Base-by-base conservation (phyloP, 352 stramenopile species). In the Thalassiosira hispida region DNA sequence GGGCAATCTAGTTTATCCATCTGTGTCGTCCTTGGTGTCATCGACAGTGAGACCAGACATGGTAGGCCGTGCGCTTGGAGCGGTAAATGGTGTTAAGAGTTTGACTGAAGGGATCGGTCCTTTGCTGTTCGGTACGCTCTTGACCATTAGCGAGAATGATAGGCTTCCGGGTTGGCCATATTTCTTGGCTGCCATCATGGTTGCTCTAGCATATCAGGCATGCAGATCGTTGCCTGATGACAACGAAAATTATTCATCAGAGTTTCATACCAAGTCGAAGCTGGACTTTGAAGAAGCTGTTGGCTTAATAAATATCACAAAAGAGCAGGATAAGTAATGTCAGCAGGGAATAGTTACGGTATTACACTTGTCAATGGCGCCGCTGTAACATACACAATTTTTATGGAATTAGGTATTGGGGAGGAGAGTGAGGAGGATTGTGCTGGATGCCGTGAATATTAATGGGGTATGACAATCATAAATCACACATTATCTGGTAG, bases 41-140 rank as follows among this genome's bases (percentile, higher is more conserved):
- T 75, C 80, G 4, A 88, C 65, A n/a, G 91, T 96, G 11, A 70
- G 79, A 69, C 83, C 86, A 1, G 65, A 84, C 12, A 84, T 83
- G 46, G 90, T 95, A 16, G 93, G 92, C 46, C 90, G 96, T 85
- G 92, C 93, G 20, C 74, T 96, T 14, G 94, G 94, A 27, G 87
- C 91, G 3, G 78, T 97, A 1, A 96, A 97, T 80, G 94, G 94
- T 18, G 89, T 97, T 52, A 95, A 95, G 60, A 91, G 90, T 61
- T 81, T 97, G 20, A 96, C 91, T 0, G 91, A 96, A 83, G 94
- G 92, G 22, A 84, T 93, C n/a, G 89, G 89, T 4, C 87, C 89
- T 7, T 52, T 94, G 1, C 1, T 92, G 1, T 92, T 92, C 77
- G 88, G 86, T 29, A 85, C 70, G 56, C 60, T 69, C 7, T 86